Percentiles rank a stretch among this genome's conserved stretches.
These are phyloP conservation scores for Casaregolazyma lundiana DNA, from an alignment of 1,139 yeast species.

Conservation along the genomic window DNA sequence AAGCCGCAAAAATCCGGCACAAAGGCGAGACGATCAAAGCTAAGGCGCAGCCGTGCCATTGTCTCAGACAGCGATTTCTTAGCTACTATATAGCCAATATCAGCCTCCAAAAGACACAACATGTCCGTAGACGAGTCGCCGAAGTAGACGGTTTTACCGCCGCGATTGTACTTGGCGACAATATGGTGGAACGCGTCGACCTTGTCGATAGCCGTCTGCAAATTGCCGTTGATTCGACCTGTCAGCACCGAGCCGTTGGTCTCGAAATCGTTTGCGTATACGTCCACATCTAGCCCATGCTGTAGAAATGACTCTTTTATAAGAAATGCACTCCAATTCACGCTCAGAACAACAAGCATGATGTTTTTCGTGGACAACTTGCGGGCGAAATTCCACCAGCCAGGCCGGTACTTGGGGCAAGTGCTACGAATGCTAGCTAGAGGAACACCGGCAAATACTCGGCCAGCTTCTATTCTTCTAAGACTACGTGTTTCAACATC, in stretches of 20 bases:
- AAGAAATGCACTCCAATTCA: constrained; percentile 58
- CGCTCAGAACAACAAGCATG: constrained; percentile 50
- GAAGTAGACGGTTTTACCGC: constrained; percentile 40
- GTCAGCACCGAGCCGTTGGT: constrained; percentile 38
- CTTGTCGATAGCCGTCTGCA: constrained; percentile 37
- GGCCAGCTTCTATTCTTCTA: constrained; percentile 38
- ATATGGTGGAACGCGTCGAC: constrained; percentile 31
- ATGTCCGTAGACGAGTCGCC: constrained; percentile 70
- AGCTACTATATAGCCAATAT: constrained; percentile 45
- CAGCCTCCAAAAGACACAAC: constrained; percentile 47
- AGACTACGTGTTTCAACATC: constrained; percentile 51
- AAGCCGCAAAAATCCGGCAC: constrained; percentile 5
- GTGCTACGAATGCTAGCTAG: constrained; percentile 35
- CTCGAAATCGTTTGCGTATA: constrained; percentile 47
- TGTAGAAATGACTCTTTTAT: constrained; percentile 41
- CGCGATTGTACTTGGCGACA: constrained; percentile 18
- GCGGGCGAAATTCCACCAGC: constrained; percentile 41
- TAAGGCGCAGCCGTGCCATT: constrained; percentile 16
- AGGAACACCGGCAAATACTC: constrained; percentile 45
- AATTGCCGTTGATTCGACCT: constrained; percentile 35
- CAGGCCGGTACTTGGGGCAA: constrained; percentile 36
- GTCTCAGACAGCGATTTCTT: constrained; percentile 17
- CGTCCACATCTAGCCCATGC: constrained; percentile 32
- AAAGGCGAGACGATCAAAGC: constrained; percentile 10
- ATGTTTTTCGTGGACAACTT: constrained; percentile 30